These are phyloP conservation scores for Globisporangium paroecandrum DNA, from an alignment of 352 stramenopile genomes.

Conservation along the genomic window DNA sequence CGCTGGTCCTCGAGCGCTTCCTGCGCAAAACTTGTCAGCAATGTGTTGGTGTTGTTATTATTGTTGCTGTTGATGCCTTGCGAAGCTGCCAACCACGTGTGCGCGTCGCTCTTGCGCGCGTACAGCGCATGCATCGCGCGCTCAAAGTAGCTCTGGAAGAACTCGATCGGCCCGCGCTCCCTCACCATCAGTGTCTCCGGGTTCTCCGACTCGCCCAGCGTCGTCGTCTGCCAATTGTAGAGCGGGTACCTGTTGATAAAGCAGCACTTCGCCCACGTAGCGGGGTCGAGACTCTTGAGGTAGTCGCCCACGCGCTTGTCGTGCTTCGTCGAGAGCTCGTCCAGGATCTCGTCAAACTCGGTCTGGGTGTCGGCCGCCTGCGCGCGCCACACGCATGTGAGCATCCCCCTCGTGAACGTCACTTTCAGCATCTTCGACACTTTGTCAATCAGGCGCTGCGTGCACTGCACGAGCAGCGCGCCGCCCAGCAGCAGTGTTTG, in stretches of 20 bases:
- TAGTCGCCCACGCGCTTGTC: constrained; percentile 20
- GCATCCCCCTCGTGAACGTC: constrained; percentile 14
- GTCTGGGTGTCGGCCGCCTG: constrained; percentile 29
- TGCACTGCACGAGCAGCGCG: constrained; percentile 35
- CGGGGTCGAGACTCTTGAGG: constrained; percentile 19
- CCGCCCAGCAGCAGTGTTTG: no score
- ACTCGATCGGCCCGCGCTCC: constrained; percentile 31
- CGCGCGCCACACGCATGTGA: constrained; percentile 16
- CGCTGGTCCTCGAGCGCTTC: constrained; percentile 25
- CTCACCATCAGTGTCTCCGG: constrained; percentile 13
- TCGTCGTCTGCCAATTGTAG: constrained; percentile 33
- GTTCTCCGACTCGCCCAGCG: constrained; percentile 21
- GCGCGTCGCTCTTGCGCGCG: constrained; percentile 27
- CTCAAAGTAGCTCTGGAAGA: constrained; percentile 48
- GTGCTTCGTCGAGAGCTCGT: constrained; percentile 12
- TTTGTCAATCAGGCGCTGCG: constrained; percentile 24
- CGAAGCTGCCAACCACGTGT: constrained; percentile 22
- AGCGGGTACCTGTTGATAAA: constrained; percentile 30
- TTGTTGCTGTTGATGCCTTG: no score
- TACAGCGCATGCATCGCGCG: constrained; percentile 36
- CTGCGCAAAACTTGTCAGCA: constrained; percentile 33
- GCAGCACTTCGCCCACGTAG: constrained; percentile 36
- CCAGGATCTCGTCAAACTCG: constrained; percentile 31
- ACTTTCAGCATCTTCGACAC: constrained; percentile 24
- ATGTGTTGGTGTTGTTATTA: no score